Percentiles rank a stretch among this genome's conserved stretches.
These are phyloP conservation scores for Citrus inodora DNA, from an alignment of 345 rosid species.

Conservation along the genomic window DNA sequence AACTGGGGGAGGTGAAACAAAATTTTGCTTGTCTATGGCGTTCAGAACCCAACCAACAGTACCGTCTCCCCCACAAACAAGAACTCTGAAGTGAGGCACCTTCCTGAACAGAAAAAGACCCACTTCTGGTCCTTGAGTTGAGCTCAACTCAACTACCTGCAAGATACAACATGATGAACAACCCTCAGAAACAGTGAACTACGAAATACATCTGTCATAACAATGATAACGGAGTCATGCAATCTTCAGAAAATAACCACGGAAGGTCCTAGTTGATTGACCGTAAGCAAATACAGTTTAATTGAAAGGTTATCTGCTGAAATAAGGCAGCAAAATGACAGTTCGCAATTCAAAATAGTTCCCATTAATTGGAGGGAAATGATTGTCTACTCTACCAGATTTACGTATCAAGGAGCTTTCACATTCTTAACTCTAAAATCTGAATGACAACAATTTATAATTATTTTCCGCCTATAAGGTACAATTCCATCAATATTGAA, in stretches of 20 bases:
- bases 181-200: neutral
- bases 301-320: neutral
- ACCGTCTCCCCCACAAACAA: constrained; percentile 94
- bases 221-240: neutral
- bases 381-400: neutral
- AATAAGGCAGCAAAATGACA: neutral
- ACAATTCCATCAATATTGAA: neutral
- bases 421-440: neutral
- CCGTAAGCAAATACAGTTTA: neutral
- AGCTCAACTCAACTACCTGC: constrained; percentile 82
- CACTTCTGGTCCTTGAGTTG: constrained; percentile 74
- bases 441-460: neutral
- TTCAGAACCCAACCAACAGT: constrained; percentile 89
- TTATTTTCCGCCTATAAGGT: neutral
- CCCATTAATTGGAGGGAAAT: neutral
- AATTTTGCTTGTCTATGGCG: constrained; percentile 82
- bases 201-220: neutral
- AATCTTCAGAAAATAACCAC: neutral
- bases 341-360: neutral
- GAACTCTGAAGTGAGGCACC: constrained; percentile 89
- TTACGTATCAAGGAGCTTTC: neutral
- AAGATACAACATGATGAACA: constrained; percentile 21
- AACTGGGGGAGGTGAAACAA: constrained; percentile 91
- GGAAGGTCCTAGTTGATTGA: neutral
- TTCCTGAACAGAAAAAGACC: constrained; percentile 79